Conservation (phyloP, 2,329 filamentous ascomycete species). For the Colletotrichum salicis region DNA sequence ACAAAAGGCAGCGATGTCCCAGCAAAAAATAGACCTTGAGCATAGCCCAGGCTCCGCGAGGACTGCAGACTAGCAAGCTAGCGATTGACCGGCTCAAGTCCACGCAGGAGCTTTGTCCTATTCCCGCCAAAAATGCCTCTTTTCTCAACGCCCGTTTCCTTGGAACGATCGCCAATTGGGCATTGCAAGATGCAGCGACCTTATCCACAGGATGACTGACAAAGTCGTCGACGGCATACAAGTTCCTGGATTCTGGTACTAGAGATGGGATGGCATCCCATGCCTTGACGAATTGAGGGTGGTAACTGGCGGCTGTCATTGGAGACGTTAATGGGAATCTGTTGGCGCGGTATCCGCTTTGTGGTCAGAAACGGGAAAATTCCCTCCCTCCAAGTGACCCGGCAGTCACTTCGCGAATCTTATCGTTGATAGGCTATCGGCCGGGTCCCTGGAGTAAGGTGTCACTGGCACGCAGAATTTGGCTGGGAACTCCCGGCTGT, state of each 20-base stretch:
- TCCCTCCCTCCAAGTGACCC: slow-evolving; percentile 14
- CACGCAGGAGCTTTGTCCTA: background rate
- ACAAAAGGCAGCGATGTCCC: slow-evolving; percentile 21
- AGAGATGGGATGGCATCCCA: slow-evolving; percentile 30
- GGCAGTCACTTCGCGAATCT: slow-evolving; percentile 10
- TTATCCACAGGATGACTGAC: background rate
- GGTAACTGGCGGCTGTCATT: slow-evolving; percentile 12
- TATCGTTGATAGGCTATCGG: slow-evolving; percentile 19
- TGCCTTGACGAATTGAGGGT: background rate
- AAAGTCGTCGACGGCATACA: background rate
- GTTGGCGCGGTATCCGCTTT: slow-evolving; percentile 26
- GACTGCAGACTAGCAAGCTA: background rate
- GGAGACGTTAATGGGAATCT: slow-evolving; percentile 12
- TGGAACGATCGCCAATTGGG: slow-evolving; percentile 19
- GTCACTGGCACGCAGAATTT: background rate
- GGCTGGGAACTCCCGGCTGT: slow-evolving; percentile 19
- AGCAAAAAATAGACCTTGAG: slow-evolving; percentile 1
- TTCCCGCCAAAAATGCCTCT: slow-evolving; percentile 25
- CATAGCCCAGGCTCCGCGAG: background rate
- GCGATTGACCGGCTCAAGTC: background rate
- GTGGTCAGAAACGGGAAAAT: slow-evolving; percentile 6
- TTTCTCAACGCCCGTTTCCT: slow-evolving; percentile 22
- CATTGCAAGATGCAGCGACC: background rate
- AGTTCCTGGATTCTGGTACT: slow-evolving; percentile 8
- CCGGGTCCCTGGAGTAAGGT: background rate